Conservation (phyloP, 306 rosid genomes). For the Cicer chorassanicum region DNA sequence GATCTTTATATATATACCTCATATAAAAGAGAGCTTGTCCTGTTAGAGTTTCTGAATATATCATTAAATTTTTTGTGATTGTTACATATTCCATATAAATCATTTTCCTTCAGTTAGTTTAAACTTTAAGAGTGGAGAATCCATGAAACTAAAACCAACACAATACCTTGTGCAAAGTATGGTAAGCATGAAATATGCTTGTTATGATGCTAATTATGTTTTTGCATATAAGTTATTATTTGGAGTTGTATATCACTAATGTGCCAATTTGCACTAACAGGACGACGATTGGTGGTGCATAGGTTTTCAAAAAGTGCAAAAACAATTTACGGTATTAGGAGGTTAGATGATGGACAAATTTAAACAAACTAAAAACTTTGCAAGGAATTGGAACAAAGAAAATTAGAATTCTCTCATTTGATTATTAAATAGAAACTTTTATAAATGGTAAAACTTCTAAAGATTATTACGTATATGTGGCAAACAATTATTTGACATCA, state of each 20-base stretch:
- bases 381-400: constrained; percentile 4
- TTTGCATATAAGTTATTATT: constrained; percentile 38
- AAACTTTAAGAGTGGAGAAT: no score
- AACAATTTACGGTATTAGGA: constrained; percentile 84
- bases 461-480: background rate
- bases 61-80: no score
- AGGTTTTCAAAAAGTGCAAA: constrained; percentile 79
- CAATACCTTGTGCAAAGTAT: no score
- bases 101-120: no score
- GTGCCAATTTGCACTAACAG: constrained; percentile 49
- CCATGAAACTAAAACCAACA: no score
- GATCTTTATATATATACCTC: no score
- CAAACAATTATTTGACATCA: background rate
- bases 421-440: constrained; percentile 27
- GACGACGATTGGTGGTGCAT: constrained; percentile 84
- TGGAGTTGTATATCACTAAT: constrained; percentile 36
- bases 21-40: no score
- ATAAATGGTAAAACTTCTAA: constrained; percentile 19
- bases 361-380: constrained; percentile 8
- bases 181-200: no score
- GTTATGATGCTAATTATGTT: background rate
- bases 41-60: no score
- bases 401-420: background rate
- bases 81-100: no score
- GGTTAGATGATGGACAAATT: constrained; percentile 55